These are phyloP conservation scores for Singerocomus rubriflavus DNA, from an alignment of 1,284 basidiomycete species.

Conservation along the genomic window DNA sequence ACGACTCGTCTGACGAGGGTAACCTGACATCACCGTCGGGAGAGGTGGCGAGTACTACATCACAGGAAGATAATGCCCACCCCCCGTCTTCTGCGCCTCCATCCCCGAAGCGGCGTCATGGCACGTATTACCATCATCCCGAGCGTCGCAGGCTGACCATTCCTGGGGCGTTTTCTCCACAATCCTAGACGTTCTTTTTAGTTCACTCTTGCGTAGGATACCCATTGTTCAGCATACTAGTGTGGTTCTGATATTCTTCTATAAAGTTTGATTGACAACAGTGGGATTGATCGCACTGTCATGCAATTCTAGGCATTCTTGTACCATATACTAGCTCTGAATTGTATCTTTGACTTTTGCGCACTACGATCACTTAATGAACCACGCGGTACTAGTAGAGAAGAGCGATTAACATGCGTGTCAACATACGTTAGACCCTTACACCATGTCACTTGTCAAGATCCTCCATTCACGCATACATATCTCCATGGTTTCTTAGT, in stretches of 20 bases:
- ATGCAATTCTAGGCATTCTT: background rate
- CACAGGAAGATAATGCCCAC: conserved; percentile 25
- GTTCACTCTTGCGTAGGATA: conserved; percentile 4
- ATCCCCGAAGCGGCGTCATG: conserved; percentile 31
- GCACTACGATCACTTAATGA: too few species aligned
- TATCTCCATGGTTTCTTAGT: too few species aligned
- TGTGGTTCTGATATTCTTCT: background rate
- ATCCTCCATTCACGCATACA: too few species aligned
- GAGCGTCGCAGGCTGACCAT: conserved; percentile 28
- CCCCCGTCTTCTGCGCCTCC: conserved; percentile 5
- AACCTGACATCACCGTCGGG: conserved; percentile 19
- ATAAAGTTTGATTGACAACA: background rate
- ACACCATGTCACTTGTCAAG: too few species aligned
- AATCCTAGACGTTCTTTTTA: background rate
- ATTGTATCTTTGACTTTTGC: background rate
- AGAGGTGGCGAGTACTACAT: conserved; percentile 15
- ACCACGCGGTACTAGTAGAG: background rate
- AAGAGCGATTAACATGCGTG: background rate
- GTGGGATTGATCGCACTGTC: background rate
- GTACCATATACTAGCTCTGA: background rate
- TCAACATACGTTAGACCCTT: too few species aligned
- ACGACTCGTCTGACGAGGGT: conserved; percentile 32
- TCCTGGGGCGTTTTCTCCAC: conserved; percentile 30
- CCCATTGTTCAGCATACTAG: background rate
- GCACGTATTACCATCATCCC: conserved; percentile 34